Evolutionary conservation across 2,329 filamentous ascomycete genomes (phyloP), one percentile per base, ranked within the genome.

Genomic region (Penicillium sp.): DNA sequence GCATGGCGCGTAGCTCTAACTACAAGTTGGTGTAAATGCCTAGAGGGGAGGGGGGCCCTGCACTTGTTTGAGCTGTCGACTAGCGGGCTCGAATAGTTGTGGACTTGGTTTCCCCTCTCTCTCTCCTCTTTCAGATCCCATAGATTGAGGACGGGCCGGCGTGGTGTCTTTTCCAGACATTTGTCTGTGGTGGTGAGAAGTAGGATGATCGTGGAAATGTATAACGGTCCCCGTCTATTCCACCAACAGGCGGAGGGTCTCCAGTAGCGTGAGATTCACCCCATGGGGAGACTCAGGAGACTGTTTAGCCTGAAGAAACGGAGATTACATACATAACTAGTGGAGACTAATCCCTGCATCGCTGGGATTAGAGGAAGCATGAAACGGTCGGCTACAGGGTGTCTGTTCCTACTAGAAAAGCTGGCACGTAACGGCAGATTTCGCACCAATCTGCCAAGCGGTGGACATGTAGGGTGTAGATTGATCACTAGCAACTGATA

Each of bases 391-490:
- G 26, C 3, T 26, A 26, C 26, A 2, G 26, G 26, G 26, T 26
- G 4, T 26, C 26, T 26, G 26, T 26, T 26, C 26, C 26, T 26
- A 26, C 26, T 26, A 26, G 26, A 26, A 26, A 47, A n/a, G n/a
- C n/a, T 48, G 13, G 46, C 9, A 29, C 46, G 5, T 19, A 46
- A n/a, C 46, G 53, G 54, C 54, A 56, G 54, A 49, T 49, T 56
- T 56, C 54, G 54, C 54, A 56, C 54, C 54, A 49, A 49, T 31
- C 41, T 48, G 53, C 53, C 53, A 23, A 41, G 23, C 21, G 54
- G 54, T 56, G 54, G 54, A 56, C 54, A 56, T 41, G 26, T 56
- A 50, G 8, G 35, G 19, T 38, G n/a, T 56, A 21, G 3, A 56
- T 26, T 56, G 3, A 4, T 13, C 44, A 30, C 17, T 44, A 53